Base-by-base conservation (phyloP, 768 basidiomycete species). In the Leucogyrophana mollusca region DNA sequence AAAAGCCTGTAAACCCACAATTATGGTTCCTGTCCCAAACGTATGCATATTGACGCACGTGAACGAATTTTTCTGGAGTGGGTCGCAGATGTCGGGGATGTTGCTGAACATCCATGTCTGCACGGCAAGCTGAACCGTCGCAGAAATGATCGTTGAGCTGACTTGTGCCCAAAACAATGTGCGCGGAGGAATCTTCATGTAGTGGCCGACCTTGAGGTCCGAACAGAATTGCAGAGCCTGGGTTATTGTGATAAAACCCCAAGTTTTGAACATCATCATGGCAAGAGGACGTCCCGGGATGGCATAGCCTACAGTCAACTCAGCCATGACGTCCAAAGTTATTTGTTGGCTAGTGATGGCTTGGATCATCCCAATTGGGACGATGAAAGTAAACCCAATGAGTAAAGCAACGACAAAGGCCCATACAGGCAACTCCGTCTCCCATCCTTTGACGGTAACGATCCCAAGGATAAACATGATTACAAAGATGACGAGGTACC, bases 361-460 rank as follows among this genome's bases (percentile, higher is more conserved):
- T 34, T 62, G 50, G 49, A 72, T 67, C 18, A 70, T 59, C 34
- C 65, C 65, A 20, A 61, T 46, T 1, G 65, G 65, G 23, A 72
- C 56, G 17, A 51, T 50, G 36, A 63, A 56, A 18, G 60, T 46
- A n/a, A 54, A 68, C 0, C 57, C 61, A 21, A 74, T 65, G 25
- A 66, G 43, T 32, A 68, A 47, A 2, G 60, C 45, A 9, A 66
- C 44, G 42, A 68, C 47, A 42, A 66, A 65, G 4, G 64, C 68
- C 64, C 67, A 70, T 20, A 63, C 60, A 38, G 18, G 48, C 17
- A 44, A 22, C 39, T 67, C 56, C 2, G 81, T 76, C 20, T 75
- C 71, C 80, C 80, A 83, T 10, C 78, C 62, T 59, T 76, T 69
- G 32, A 81, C 74, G 38, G 73, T 74, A 3, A 82, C 60, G 54